A percentile compares a stretch with the other conserved stretches of the same genome.
Evolutionary conservation across 345 rosid genomes (phyloP).

Genomic region (Eucalyptus pauciflora): DNA sequence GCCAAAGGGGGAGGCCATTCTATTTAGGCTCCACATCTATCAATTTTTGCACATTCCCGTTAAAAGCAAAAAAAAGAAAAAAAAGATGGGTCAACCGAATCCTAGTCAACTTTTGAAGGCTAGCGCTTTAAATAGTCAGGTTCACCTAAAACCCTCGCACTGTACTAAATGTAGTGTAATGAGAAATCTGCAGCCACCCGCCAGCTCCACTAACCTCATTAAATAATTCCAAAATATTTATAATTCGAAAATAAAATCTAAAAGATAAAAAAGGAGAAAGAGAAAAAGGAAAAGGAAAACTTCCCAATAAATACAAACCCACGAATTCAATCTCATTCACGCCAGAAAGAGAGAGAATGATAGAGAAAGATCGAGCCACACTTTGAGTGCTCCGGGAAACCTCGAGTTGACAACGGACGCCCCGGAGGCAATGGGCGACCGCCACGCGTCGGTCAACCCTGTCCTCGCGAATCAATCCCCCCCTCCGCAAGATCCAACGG

Average conservation of each 20-base stretch:
- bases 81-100: background rate
- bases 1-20: background rate
- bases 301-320: background rate
- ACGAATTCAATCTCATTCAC: background rate
- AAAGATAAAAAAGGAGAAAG: background rate
- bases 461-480: background rate
- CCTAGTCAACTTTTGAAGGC: background rate
- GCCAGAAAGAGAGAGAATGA: background rate
- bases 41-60: background rate
- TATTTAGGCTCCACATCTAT: background rate
- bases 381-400: background rate
- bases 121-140: background rate
- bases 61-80: background rate
- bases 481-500: conserved; percentile 37
- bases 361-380: background rate
- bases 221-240: background rate
- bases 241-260: background rate
- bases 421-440: background rate
- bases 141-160: conserved; percentile 1
- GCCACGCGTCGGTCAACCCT: conserved; percentile 23
- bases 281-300: background rate
- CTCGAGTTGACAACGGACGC: conserved; percentile 12
- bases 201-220: background rate
- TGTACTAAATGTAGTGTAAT: background rate
- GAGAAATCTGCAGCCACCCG: conserved; percentile 1